phyloP scores from a whole-genome alignment of 345 rosid genomes.

The Salix purpurea region DNA sequence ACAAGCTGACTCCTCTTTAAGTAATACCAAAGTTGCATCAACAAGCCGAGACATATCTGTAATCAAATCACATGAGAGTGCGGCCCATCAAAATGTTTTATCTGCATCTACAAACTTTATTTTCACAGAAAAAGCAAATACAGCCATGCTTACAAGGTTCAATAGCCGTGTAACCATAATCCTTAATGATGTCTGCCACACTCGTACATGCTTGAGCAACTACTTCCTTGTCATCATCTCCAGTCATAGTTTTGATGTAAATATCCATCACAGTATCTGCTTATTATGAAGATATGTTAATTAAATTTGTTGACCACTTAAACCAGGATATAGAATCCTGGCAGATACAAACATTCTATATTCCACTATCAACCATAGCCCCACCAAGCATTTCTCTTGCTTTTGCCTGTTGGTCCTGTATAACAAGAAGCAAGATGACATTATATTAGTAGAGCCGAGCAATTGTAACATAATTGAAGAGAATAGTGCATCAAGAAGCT shows the following conservation, averaged over 20 bases:
- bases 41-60: slow-evolving; percentile 75
- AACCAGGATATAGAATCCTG: background rate
- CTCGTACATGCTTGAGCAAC: slow-evolving; percentile 95
- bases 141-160: slow-evolving; percentile 72
- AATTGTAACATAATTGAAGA: background rate
- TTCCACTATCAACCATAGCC: slow-evolving; percentile 6
- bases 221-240: slow-evolving; percentile 96
- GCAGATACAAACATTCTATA: background rate
- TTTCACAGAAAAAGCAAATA: background rate
- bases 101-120: background rate
- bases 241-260: slow-evolving; percentile 74
- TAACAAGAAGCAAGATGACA: slow-evolving; percentile 16
- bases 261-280: slow-evolving; percentile 77
- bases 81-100: slow-evolving; percentile 6
- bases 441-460: background rate
- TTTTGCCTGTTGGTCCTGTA: slow-evolving; percentile 70
- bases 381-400: slow-evolving; percentile 80
- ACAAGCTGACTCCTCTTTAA: slow-evolving; percentile 83
- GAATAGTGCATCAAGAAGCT: background rate
- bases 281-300: slow-evolving; percentile 19
- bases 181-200: slow-evolving; percentile 76
- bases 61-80: slow-evolving; percentile 12
- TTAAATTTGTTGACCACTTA: slow-evolving; percentile 6
- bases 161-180: slow-evolving; percentile 66
- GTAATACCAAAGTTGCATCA: slow-evolving; percentile 68